A percentile compares a stretch with the other conserved stretches of the same genome.
These are phyloP conservation scores for Aspergillus sp. DNA, from an alignment of 2,329 filamentous ascomycete genomes.

Conservation along the genomic window DNA sequence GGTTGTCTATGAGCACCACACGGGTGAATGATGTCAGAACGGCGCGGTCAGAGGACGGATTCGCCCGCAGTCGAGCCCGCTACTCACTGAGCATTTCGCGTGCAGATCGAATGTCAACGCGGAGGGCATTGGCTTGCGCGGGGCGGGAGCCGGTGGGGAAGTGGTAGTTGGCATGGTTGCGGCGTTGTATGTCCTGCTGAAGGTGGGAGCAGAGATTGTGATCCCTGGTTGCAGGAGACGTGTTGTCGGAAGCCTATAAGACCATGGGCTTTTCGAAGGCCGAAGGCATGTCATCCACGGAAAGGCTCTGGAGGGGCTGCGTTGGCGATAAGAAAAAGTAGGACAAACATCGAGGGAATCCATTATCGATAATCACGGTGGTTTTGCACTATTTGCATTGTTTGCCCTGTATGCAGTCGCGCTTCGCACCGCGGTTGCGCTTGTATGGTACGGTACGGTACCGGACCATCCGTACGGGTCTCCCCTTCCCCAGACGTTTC, in stretches of 20 bases:
- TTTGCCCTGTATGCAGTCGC: conserved; percentile 13
- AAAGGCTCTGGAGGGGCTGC: not conserved
- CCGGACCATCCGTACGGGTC: not conserved
- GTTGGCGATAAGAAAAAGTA: not conserved
- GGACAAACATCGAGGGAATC: not conserved
- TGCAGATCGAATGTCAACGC: conserved; percentile 78
- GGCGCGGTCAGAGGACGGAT: not conserved
- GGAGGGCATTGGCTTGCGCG: conserved; percentile 44
- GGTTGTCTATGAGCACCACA: conserved; percentile 65
- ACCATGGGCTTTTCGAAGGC: not conserved
- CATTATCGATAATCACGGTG: conserved; percentile 6
- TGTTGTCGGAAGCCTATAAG: not conserved
- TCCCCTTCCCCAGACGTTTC: too few species aligned
- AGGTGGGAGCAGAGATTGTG: not conserved
- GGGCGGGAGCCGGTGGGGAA: conserved; percentile 9
- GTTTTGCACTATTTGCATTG: conserved; percentile 11
- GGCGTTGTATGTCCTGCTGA: conserved; percentile 9
- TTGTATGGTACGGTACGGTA: conserved; percentile 3
- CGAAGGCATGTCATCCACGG: conserved; percentile 13
- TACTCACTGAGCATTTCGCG: conserved; percentile 74
- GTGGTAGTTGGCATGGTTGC: conserved; percentile 36
- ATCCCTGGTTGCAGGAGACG: not conserved
- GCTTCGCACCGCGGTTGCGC: too few species aligned
- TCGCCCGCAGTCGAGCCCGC: not conserved
- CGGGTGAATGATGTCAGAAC: not conserved